These are phyloP conservation scores for Pseudopithomyces maydicus DNA, from an alignment of 2,329 filamentous ascomycete genomes.

Conservation along the genomic window DNA sequence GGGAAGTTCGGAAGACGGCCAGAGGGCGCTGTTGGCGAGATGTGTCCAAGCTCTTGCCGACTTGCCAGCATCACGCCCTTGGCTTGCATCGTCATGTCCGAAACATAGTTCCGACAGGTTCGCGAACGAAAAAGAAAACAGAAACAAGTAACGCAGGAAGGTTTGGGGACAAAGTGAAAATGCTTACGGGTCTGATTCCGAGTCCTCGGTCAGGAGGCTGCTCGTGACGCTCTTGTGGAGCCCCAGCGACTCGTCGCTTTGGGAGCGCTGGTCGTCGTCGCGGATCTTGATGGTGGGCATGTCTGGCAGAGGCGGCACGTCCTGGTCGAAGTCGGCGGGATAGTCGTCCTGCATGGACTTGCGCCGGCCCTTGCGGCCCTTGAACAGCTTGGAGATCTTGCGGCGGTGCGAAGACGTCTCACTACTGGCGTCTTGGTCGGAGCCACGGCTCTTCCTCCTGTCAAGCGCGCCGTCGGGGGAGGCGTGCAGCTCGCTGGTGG, in stretches of 20 bases:
- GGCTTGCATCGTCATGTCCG: background rate
- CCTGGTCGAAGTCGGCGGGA: conserved; percentile 22
- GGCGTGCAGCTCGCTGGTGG: conserved; percentile 21
- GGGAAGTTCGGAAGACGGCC: conserved; percentile 23
- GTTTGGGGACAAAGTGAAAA: conserved; percentile 15
- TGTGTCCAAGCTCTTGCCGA: conserved; percentile 22
- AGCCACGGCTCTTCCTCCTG: conserved; percentile 45
- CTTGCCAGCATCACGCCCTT: conserved; percentile 13
- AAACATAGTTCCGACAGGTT: conserved; percentile 11
- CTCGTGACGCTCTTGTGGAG: conserved; percentile 52
- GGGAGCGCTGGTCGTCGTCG: conserved; percentile 19
- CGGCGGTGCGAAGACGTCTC: conserved; percentile 47
- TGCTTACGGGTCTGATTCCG: conserved; percentile 57
- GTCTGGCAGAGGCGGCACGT: conserved; percentile 17
- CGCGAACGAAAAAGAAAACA: conserved; percentile 10
- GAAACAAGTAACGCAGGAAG: background rate
- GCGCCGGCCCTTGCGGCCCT: conserved; percentile 46
- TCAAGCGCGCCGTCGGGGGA: conserved; percentile 48
- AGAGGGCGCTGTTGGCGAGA: conserved; percentile 11
- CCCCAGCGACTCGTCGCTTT: conserved; percentile 50
- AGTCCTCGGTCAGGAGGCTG: conserved; percentile 58
- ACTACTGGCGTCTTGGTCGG: conserved; percentile 45
- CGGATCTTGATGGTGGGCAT: conserved; percentile 17
- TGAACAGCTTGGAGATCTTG: conserved; percentile 60
- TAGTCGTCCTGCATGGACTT: conserved; percentile 35